Percentiles rank a stretch among this genome's conserved stretches.
phyloP scores from a whole-genome alignment of 129 eudicot genomes.

The Cynara cardunculus region DNA sequence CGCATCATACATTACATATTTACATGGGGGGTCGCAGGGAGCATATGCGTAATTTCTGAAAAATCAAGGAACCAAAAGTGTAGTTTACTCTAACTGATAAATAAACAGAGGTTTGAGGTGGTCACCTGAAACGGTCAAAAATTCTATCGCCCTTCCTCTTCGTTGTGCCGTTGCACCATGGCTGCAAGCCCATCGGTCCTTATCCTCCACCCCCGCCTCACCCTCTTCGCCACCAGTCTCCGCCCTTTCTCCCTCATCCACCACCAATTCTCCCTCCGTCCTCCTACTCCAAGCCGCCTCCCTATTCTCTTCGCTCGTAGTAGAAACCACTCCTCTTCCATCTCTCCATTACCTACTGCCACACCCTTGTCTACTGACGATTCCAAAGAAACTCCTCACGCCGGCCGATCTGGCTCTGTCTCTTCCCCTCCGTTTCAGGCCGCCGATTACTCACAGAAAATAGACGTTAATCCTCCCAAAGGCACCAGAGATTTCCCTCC shows the following conservation, averaged over 20 bases:
- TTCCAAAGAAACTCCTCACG: constrained; percentile 37
- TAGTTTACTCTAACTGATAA: neutral
- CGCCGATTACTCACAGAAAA: constrained; percentile 36
- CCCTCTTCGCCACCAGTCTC: constrained; percentile 42
- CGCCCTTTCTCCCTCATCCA: constrained; percentile 32
- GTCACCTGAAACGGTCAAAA: neutral
- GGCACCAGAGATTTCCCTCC: constrained; percentile 99
- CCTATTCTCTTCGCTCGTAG: constrained; percentile 5
- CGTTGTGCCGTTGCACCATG: constrained; percentile 12
- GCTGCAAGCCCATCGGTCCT: constrained; percentile 60
- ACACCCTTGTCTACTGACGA: constrained; percentile 7
- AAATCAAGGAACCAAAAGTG: neutral
- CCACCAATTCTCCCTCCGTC: constrained; percentile 22
- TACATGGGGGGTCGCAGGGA: neutral
- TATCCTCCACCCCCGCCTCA: constrained; percentile 60
- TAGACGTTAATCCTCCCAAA: constrained; percentile 96
- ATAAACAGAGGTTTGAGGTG: neutral
- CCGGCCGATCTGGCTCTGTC: constrained; percentile 60
- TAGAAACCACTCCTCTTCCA: constrained; percentile 25
- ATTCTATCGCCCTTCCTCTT: neutral
- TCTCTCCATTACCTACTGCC: constrained; percentile 14
- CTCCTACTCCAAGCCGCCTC: constrained; percentile 27
- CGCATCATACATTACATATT: too few species aligned
- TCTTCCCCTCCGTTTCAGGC: constrained; percentile 42
- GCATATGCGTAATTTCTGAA: neutral